Conservation (phyloP, 129 eudicot species). For the Pittosporum tobira region DNA sequence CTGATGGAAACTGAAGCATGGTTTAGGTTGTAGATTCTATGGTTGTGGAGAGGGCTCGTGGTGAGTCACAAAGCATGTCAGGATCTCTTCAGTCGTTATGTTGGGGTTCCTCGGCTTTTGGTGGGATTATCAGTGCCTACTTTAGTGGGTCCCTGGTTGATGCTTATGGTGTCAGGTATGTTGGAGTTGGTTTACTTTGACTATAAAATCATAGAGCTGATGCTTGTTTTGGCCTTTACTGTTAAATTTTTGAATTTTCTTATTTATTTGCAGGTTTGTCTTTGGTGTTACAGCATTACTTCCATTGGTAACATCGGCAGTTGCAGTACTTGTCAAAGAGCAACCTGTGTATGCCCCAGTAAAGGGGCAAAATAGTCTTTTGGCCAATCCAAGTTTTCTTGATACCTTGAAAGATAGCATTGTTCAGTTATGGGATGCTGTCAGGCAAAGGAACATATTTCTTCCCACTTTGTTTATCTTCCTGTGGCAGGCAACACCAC, state of each 20-base stretch:
- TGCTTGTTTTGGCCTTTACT: not conserved
- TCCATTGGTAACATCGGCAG: slow-evolving; percentile 90
- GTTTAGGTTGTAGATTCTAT: slow-evolving; percentile 97
- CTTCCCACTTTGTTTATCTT: slow-evolving; percentile 90
- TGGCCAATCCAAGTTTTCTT: slow-evolving; percentile 26
- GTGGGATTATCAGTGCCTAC: slow-evolving; percentile 88
- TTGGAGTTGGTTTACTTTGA: not conserved
- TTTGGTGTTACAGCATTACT: slow-evolving; percentile 89
- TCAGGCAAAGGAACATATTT: slow-evolving; percentile 72
- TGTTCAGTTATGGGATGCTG: slow-evolving; percentile 60
- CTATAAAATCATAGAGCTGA: not conserved
- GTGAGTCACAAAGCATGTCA: slow-evolving; percentile 95
- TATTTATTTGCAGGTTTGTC: slow-evolving; percentile 72
- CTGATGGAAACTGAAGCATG: slow-evolving; percentile 23
- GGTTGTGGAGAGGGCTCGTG: slow-evolving; percentile 99
- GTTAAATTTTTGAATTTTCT: slow-evolving; percentile 9
- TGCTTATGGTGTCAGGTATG: slow-evolving; percentile 96
- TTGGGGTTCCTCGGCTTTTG: slow-evolving; percentile 99
- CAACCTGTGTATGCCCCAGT: slow-evolving; percentile 42
- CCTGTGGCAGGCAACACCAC: slow-evolving; percentile 99
- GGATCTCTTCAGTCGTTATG: slow-evolving; percentile 98
- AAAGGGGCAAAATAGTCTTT: slow-evolving; percentile 21
- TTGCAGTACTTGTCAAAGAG: slow-evolving; percentile 87
- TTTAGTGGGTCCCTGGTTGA: slow-evolving; percentile 97
- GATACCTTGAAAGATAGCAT: slow-evolving; percentile 44